Evolutionary conservation across 1,284 basidiomycete species (phyloP).

Genomic region (Calocybe gambosa): DNA sequence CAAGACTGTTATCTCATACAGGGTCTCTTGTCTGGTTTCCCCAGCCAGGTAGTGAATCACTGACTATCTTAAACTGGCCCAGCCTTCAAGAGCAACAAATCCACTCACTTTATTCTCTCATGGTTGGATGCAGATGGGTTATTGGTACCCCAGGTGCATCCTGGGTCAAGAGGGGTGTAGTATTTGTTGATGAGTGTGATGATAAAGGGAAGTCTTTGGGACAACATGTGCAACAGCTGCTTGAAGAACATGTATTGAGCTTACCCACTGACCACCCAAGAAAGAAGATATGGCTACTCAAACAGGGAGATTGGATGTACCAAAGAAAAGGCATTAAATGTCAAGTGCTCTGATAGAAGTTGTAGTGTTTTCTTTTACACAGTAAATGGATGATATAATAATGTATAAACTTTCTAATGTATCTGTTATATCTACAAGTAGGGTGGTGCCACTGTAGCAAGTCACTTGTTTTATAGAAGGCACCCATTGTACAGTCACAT

Average conservation of each 20-base stretch:
- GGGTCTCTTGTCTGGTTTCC: conserved; percentile 19
- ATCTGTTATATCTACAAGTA: no score
- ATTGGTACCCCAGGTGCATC: conserved; percentile 4
- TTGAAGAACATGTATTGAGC: conserved; percentile 4
- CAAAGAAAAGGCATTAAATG: conserved; percentile 2
- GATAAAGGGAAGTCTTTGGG: conserved; percentile 12
- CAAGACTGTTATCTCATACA: no score
- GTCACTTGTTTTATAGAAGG: no score
- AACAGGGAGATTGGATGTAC: conserved; percentile 9
- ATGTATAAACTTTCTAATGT: no score
- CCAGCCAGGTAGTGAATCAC: conserved; percentile 10
- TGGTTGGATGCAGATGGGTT: conserved; percentile 32
- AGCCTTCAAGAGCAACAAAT: conserved; percentile 21
- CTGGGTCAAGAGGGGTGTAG: conserved; percentile 26
- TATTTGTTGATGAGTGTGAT: conserved; percentile 29
- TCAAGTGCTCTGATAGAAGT: neutral
- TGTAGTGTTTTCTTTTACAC: neutral
- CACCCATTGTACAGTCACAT: no score
- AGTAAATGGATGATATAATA: no score
- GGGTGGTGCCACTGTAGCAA: no score
- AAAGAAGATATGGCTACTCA: conserved; percentile 17
- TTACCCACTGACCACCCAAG: conserved; percentile 6
- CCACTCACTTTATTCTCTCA: conserved; percentile 31
- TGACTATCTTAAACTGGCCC: conserved; percentile 19
- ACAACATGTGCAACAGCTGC: conserved; percentile 1